Percentiles rank a stretch among this genome's conserved stretches.
Evolutionary conservation across 1,139 yeast genomes (phyloP).

Genomic region (Petasospora rhodanensis): DNA sequence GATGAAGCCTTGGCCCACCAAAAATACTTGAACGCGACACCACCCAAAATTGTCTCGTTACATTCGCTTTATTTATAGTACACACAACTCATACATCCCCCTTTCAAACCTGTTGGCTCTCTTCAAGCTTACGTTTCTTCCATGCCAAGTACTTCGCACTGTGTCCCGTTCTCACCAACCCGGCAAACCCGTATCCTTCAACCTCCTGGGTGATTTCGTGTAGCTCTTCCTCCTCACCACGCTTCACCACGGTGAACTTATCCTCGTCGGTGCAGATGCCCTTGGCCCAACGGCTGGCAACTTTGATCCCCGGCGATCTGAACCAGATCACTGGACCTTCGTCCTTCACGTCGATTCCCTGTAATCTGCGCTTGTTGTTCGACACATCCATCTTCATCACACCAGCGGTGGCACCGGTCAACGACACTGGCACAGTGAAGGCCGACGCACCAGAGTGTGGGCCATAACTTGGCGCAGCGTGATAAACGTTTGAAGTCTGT

Average conservation of each 20-base stretch:
- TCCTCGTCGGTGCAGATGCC: constrained; percentile 2
- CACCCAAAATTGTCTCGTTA: no score
- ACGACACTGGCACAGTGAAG: constrained; percentile 21
- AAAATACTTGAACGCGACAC: no score
- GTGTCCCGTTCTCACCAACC: constrained; percentile 48
- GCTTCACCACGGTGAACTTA: constrained; percentile 1
- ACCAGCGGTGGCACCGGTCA: constrained; percentile 20
- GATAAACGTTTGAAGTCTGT: constrained; percentile 14
- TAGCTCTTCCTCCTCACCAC: constrained; percentile 14
- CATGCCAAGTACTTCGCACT: constrained; percentile 69
- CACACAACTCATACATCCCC: no score
- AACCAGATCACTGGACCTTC: constrained; percentile 66
- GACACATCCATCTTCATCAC: constrained; percentile 26
- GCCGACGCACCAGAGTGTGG: constrained; percentile 25
- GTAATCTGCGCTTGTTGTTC: constrained; percentile 26
- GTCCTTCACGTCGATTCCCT: constrained; percentile 17
- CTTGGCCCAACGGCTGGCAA: constrained; percentile 21
- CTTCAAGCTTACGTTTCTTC: constrained; percentile 34
- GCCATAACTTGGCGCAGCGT: constrained; percentile 24
- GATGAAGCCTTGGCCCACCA: no score
- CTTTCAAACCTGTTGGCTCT: no score
- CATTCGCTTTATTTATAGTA: no score
- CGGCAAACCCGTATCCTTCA: constrained; percentile 24
- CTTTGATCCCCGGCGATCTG: constrained; percentile 68
- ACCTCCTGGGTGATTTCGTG: constrained; percentile 18